phyloP scores from a whole-genome alignment of 345 rosid species.

The Murraya paniculata region DNA sequence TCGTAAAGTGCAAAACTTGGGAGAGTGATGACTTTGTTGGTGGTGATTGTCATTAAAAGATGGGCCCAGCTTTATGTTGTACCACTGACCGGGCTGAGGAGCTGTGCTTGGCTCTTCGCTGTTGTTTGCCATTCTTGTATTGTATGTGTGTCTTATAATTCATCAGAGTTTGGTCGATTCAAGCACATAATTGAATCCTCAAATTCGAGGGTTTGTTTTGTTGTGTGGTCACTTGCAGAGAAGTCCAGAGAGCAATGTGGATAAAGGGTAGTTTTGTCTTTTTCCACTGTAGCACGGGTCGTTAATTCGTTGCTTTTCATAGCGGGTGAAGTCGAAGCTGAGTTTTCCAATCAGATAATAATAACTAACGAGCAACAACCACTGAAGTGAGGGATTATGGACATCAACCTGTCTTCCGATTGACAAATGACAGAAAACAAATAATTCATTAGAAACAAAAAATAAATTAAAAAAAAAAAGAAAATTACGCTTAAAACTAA shows the following conservation, averaged over 20 bases:
- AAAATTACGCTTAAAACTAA: too few species aligned
- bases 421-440: too few species aligned
- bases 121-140: slow-evolving; percentile 21
- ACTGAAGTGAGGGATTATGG: too few species aligned
- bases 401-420: too few species aligned
- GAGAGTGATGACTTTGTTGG: slow-evolving; percentile 22
- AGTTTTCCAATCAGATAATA: too few species aligned
- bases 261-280: slow-evolving; percentile 19
- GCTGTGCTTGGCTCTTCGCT: slow-evolving; percentile 58
- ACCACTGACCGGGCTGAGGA: slow-evolving; percentile 68
- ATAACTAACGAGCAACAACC: too few species aligned
- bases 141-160: not conserved
- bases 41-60: slow-evolving; percentile 48
- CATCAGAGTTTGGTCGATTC: not conserved
- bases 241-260: not conserved
- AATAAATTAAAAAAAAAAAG: too few species aligned
- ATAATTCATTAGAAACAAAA: too few species aligned
- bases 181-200: slow-evolving; percentile 6
- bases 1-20: slow-evolving; percentile 71
- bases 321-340: too few species aligned
- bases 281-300: not conserved
- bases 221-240: not conserved
- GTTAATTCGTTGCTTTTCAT: slow-evolving; percentile 1
- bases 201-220: slow-evolving; percentile 17
- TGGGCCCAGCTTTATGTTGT: slow-evolving; percentile 58